Base-by-base conservation (phyloP, 257 asterid genomes). In the Solanum chilense region DNA sequence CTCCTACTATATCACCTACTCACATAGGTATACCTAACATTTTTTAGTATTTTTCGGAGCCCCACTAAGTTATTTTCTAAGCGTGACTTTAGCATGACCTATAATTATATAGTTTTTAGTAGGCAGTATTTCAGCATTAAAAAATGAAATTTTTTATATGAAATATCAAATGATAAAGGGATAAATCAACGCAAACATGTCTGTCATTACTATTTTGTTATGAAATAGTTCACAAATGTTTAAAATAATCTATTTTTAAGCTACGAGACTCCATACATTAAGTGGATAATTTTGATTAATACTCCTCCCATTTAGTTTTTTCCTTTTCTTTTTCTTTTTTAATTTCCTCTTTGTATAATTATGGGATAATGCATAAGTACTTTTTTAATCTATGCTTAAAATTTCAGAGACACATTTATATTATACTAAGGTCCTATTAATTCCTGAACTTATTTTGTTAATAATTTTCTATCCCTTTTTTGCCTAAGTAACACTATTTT, bases 321-420 rank as follows among this genome's bases (percentile, higher is more conserved):
- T 20, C 13, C 29, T 12, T 41, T 23, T 23, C 8, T 23, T 1
- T 12, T 33, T 33, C 35, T 33, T 33, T 33, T 33, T 33, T 33
- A 33, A 1, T 3, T 41, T n/a, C 15, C 60, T 56, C 37, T 41
- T 12, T n/a, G 12, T 41, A 23, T 7, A 33, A 33, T 33, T 33
- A 33, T 4, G 35, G 1, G 5, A 33, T 33, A 1, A 33, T 33
- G 35, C 5, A 33, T 1, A 33, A 33, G 35, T 33, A 33, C 5
- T 3, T 33, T 0, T 0, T 33, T 1, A 33, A 33, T 4, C 5
- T 33, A 4, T 33, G 5, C 5, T 3, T 5, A 5, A 33, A 33
- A 33, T 33, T 0, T 33, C 35, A 33, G 35, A 33, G 5, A 33
- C 5, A 33, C 5, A 33, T 33, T 33, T 33, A 33, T 33, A 33